Evolutionary conservation across 2,329 filamentous ascomycete genomes (phyloP).

Genomic region (Hymenoscyphus scutula): DNA sequence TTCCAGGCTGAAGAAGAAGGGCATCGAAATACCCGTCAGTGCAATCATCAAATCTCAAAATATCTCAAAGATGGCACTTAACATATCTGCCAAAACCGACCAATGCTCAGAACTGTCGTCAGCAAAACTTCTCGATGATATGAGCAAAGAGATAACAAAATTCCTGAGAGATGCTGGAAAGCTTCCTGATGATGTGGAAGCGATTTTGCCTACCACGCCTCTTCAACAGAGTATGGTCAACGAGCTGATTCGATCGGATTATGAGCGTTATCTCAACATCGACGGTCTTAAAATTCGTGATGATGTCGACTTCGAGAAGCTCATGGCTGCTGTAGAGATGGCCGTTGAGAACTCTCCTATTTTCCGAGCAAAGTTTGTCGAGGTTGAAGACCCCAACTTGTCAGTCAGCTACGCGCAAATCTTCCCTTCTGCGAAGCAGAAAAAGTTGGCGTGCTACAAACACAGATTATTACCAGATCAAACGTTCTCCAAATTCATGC

Average conservation of each 20-base stretch:
- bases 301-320: constrained; percentile 51
- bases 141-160: constrained; percentile 38
- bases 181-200: constrained; percentile 47
- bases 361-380: constrained; percentile 70
- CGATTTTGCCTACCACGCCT: constrained; percentile 72
- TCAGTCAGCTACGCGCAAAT: constrained; percentile 56
- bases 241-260: constrained; percentile 75
- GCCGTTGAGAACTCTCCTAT: constrained; percentile 65
- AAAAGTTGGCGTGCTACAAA: not conserved
- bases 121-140: constrained; percentile 25
- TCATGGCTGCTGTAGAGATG: constrained; percentile 60
- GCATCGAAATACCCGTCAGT: constrained; percentile 65
- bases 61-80: constrained; percentile 57
- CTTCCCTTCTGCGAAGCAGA: constrained; percentile 36
- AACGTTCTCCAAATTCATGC: constrained; percentile 38
- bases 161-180: constrained; percentile 40
- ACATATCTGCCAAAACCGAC: constrained; percentile 23
- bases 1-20: constrained; percentile 61
- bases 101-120: constrained; percentile 1
- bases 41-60: constrained; percentile 72
- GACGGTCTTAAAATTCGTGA: constrained; percentile 65
- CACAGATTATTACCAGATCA: constrained; percentile 3
- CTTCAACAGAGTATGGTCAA: constrained; percentile 84
- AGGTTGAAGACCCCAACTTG: constrained; percentile 60
- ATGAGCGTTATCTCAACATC: constrained; percentile 79